Evolutionary conservation across 306 rosid species (phyloP).

Genomic region (Malus fusca): DNA sequence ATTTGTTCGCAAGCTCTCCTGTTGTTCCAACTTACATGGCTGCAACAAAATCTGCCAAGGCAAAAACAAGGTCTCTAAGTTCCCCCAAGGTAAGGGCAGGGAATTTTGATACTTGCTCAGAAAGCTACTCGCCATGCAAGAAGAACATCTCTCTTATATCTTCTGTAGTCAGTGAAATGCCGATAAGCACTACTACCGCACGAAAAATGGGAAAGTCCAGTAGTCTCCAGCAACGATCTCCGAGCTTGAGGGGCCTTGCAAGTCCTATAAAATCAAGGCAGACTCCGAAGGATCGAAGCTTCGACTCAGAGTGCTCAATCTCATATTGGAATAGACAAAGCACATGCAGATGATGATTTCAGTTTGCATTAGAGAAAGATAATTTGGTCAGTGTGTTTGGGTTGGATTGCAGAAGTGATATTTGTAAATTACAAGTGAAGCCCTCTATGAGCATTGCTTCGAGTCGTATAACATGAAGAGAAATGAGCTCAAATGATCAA

Average conservation of each 20-base stretch:
- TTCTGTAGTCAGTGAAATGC: slow-evolving; percentile 42
- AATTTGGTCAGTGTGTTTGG: too few relatives aligned
- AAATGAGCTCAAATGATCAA: too few relatives aligned
- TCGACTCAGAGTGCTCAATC: slow-evolving; percentile 64
- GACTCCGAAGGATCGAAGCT: slow-evolving; percentile 46
- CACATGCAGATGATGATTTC: slow-evolving; percentile 33
- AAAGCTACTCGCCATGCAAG: slow-evolving; percentile 74
- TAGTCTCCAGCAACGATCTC: slow-evolving; percentile 54
- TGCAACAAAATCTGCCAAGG: slow-evolving; percentile 82
- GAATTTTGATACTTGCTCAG: slow-evolving; percentile 45
- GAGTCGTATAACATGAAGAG: too few relatives aligned
- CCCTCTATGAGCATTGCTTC: too few relatives aligned
- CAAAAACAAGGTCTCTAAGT: slow-evolving; percentile 63
- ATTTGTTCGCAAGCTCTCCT: slow-evolving; percentile 57
- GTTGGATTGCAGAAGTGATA: too few relatives aligned
- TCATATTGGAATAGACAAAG: slow-evolving; percentile 48
- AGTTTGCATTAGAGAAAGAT: background rate
- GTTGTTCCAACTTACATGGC: slow-evolving; percentile 88
- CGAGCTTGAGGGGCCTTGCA: slow-evolving; percentile 67
- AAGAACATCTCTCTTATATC: slow-evolving; percentile 46
- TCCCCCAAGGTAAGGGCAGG: slow-evolving; percentile 60
- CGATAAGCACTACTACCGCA: background rate
- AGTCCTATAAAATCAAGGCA: slow-evolving; percentile 65
- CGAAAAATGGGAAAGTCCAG: slow-evolving; percentile 23
- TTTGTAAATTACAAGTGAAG: too few relatives aligned